A percentile compares a stretch with the other conserved stretches of the same genome.
Evolutionary conservation across 2,329 filamentous ascomycete species (phyloP).

Genomic region (Neospermospora avenae): DNA sequence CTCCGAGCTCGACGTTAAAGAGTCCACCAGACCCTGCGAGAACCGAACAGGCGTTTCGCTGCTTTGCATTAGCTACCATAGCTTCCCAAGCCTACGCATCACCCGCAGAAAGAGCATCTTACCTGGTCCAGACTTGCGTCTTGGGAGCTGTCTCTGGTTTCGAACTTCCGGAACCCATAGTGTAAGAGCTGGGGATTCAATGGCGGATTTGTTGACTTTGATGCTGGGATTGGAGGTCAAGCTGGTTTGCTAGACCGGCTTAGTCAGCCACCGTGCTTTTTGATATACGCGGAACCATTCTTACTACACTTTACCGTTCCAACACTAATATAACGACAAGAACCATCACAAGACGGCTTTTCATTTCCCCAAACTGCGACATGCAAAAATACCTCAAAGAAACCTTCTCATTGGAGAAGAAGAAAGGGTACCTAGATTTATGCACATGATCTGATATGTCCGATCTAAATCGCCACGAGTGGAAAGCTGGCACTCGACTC

Average conservation of each 20-base stretch:
- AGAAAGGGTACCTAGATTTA: no score
- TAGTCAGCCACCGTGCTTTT: background rate
- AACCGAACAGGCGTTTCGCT: slow-evolving; percentile 65
- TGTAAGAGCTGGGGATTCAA: slow-evolving; percentile 17
- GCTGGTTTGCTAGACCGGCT: background rate
- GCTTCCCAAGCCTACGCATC: background rate
- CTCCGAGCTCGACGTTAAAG: slow-evolving; percentile 80
- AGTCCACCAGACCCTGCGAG: slow-evolving; percentile 78
- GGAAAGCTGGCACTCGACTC: no score
- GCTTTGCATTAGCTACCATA: slow-evolving; percentile 14
- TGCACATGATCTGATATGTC: no score
- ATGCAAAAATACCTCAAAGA: background rate
- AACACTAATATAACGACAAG: background rate
- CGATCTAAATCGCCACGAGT: no score
- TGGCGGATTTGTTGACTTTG: slow-evolving; percentile 8
- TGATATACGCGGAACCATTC: background rate
- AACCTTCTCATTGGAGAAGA: background rate
- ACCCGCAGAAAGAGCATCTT: background rate
- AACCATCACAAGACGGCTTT: background rate
- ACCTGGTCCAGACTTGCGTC: slow-evolving; percentile 34
- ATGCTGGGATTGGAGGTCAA: slow-evolving; percentile 15
- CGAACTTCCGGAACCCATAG: slow-evolving; percentile 33
- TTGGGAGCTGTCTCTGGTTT: slow-evolving; percentile 29
- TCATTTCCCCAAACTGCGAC: background rate
- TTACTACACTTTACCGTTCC: background rate